These are phyloP conservation scores for Colletotrichum musae DNA, from an alignment of 2,329 filamentous ascomycete species.

Conservation along the genomic window DNA sequence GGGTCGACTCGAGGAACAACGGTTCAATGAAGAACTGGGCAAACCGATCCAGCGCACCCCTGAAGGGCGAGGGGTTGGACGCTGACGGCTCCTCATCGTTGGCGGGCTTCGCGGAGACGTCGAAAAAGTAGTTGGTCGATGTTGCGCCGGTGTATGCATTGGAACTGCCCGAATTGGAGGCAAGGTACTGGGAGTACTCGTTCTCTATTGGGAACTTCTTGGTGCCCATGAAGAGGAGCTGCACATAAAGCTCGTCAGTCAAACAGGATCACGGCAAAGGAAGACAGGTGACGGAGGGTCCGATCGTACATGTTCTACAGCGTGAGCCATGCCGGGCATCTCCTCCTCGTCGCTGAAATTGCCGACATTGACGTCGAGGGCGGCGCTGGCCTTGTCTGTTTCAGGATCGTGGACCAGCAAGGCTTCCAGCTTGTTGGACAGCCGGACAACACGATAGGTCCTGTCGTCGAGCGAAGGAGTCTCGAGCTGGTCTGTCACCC, in stretches of 20 bases:
- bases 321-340: conserved; percentile 96
- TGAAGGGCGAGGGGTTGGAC: conserved; percentile 73
- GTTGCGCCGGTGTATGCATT: conserved; percentile 96
- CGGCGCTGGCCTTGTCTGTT: conserved; percentile 96
- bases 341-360: conserved; percentile 93
- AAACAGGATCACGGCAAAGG: conserved; percentile 26
- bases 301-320: conserved; percentile 83
- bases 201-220: conserved; percentile 98
- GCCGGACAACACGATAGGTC: conserved; percentile 86
- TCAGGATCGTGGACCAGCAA: conserved; percentile 93
- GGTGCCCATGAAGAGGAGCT: conserved; percentile 97
- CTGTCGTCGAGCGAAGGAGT: conserved; percentile 89
- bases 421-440: conserved; percentile 90
- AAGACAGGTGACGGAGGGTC: background rate
- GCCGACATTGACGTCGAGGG: conserved; percentile 95
- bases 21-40: conserved; percentile 94
- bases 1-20: conserved; percentile 85
- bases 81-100: conserved; percentile 70
- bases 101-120: conserved; percentile 85
- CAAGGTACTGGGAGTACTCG: conserved; percentile 94
- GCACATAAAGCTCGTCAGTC: conserved; percentile 32
- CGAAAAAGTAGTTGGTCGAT: conserved; percentile 98
- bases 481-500: conserved; percentile 80
- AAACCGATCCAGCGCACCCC: conserved; percentile 90
- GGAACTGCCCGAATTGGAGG: conserved; percentile 89